Percentiles rank a stretch among this genome's conserved stretches.
phyloP scores from a whole-genome alignment of 345 rosid genomes.

The Mangifera indica region DNA sequence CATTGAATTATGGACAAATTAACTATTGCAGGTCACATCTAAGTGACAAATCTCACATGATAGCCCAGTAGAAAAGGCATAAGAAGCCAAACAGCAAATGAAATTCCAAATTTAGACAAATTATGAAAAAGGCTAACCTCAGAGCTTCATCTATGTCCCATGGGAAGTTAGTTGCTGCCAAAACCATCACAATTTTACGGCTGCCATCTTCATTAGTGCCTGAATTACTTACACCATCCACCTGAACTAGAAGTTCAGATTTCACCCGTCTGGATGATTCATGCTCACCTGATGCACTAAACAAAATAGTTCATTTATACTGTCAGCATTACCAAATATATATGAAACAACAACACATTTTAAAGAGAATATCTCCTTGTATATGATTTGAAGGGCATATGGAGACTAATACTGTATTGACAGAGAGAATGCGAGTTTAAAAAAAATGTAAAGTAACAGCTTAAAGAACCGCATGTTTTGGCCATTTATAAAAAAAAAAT shows the following conservation, averaged over 20 bases:
- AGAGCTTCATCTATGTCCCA: constrained; percentile 99
- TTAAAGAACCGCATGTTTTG: not conserved
- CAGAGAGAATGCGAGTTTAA: not conserved
- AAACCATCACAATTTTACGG: constrained; percentile 95
- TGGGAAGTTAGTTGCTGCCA: constrained; percentile 98
- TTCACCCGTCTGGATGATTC: constrained; percentile 99
- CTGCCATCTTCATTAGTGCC: constrained; percentile 95
- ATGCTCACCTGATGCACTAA: constrained; percentile 95
- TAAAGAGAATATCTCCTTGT: not conserved
- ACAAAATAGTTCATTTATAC: constrained; percentile 8
- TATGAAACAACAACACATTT: not conserved
- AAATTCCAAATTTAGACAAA: not conserved
- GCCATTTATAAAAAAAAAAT: not conserved
- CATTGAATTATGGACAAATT: constrained; percentile 25
- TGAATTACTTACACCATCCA: constrained; percentile 92
- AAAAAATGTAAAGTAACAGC: not conserved
- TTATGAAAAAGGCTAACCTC: constrained; percentile 46
- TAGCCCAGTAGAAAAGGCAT: not conserved
- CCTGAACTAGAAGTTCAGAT: constrained; percentile 99
- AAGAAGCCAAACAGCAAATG: not conserved
- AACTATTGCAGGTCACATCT: constrained; percentile 3
- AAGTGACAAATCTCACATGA: constrained; percentile 11
- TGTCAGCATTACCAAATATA: not conserved
- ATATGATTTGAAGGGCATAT: not conserved
- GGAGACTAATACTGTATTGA: not conserved